Evolutionary conservation across 2,329 filamentous ascomycete genomes (phyloP), one percentile per base, ranked within the genome.

Genomic region (Graphiopsis chlorocephala): DNA sequence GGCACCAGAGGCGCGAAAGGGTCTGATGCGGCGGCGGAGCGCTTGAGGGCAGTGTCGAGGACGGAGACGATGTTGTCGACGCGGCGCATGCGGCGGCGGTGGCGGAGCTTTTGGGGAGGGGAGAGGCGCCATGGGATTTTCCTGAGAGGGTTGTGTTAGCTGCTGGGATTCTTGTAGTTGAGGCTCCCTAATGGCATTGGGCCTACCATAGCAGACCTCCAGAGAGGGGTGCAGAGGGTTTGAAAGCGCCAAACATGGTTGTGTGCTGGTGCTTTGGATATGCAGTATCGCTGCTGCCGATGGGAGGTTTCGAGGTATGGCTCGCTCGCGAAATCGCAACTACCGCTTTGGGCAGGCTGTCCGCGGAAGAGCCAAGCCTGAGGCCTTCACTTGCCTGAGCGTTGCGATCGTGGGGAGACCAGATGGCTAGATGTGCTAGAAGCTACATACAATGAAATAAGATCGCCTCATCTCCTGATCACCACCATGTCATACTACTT

Each of bases 61-160:
- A 91, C 93, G 65, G 90, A 87, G 66, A 99, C 88, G n/a, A 98
- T 88, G 55, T 83, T 84, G 80, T 99, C 95, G 68, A 99, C 93
- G 62, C 89, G 87, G 68, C 91, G 89, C 68, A 97, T 84, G 55
- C 93, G 90, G 77, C 89, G 84, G 69, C 93, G 88, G 74, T 97
- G 93, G 63, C 93, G 90, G 69, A 88, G 86, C 80, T 98, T 98
- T 80, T 97, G 93, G 77, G 92, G 92, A 71, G 87, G 84, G 65
- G 95, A 99, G 75, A 99, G 87, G 67, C 95, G 90, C 93, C 93
- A 99, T 72, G 95, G 95, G 73, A 90, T 93, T 87, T 99, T 99
- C 95, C 91, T 88, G 72, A 28, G 42, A 47, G 25, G 52, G 6
- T 25, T 17, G 15, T 20, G 31, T 55, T 31, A 62, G 60, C 38